Conservation (phyloP, 345 rosid genomes). For the Brassica carinata region DNA sequence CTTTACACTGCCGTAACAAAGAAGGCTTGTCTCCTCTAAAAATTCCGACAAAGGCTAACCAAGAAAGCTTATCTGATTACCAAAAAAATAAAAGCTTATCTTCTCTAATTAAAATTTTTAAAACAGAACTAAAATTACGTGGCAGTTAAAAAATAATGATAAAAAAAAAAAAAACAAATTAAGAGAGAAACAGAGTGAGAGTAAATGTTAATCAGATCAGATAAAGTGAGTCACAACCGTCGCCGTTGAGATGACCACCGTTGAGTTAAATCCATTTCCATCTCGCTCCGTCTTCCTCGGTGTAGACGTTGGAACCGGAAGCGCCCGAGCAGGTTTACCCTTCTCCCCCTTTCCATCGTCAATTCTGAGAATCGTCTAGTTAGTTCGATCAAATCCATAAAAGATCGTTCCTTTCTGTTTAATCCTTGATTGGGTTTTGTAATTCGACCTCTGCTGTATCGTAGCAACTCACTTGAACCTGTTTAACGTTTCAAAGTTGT, state of each 20-base stretch:
- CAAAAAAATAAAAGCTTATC: not conserved
- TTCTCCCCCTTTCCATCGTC: not conserved
- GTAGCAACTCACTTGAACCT: not conserved
- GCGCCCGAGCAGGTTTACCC: conserved; percentile 86
- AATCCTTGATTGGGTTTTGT: not conserved
- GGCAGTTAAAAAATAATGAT: not conserved
- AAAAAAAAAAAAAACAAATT: not conserved
- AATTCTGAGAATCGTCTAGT: not conserved
- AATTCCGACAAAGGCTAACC: not conserved
- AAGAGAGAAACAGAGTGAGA: not conserved
- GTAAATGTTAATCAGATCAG: not conserved
- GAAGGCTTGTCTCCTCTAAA: not conserved
- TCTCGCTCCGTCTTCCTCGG: conserved; percentile 73
- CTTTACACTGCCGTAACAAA: not conserved
- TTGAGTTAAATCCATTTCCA: conserved; percentile 31
- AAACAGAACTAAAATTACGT: not conserved
- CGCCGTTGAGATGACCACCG: conserved; percentile 46
- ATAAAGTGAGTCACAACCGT: not conserved
- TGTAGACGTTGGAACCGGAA: conserved; percentile 95
- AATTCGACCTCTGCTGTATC: not conserved
- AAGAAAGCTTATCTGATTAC: not conserved
- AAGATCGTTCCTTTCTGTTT: not conserved
- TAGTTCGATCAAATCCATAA: not conserved
- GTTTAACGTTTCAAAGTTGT: not conserved
- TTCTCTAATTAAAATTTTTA: not conserved